Evolutionary conservation across 2,329 filamentous ascomycete species (phyloP).

Genomic region (Emericellopsis atlantica): DNA sequence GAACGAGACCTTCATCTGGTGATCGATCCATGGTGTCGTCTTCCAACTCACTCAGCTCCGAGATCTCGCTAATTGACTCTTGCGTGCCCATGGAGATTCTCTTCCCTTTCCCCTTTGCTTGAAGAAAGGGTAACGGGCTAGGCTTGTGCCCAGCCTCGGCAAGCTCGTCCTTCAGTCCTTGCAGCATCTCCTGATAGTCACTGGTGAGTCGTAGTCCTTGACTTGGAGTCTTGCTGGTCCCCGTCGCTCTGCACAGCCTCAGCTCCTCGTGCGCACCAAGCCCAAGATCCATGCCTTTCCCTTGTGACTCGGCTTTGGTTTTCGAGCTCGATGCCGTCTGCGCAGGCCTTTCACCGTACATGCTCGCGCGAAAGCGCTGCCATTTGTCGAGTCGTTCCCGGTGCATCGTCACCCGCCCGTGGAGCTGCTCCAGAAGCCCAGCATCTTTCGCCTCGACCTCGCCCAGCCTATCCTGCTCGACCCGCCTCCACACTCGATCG

Average conservation of each 20-base stretch:
- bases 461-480: conserved; percentile 44
- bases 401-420: conserved; percentile 54
- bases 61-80: conserved; percentile 12
- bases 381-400: conserved; percentile 57
- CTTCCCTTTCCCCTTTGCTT: background rate
- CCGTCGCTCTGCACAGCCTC: conserved; percentile 22
- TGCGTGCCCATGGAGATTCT: background rate
- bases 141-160: conserved; percentile 10
- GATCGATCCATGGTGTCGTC: conserved; percentile 20
- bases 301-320: conserved; percentile 9
- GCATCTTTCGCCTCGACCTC: conserved; percentile 38
- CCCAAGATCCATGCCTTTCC: conserved; percentile 36
- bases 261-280: conserved; percentile 40
- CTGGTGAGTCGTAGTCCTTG: conserved; percentile 11
- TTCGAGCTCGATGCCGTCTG: conserved; percentile 10
- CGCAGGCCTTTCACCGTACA: conserved; percentile 22
- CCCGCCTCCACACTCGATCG: conserved; percentile 56
- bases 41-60: conserved; percentile 41
- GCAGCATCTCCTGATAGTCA: conserved; percentile 31
- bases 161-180: conserved; percentile 27
- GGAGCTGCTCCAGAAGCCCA: conserved; percentile 58
- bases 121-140: conserved; percentile 9
- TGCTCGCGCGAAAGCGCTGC: conserved; percentile 49
- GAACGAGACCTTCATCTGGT: conserved; percentile 1
- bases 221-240: conserved; percentile 9